Conservation (phyloP, 2,329 filamentous ascomycete species). For the Ceratocystis harringtonii region DNA sequence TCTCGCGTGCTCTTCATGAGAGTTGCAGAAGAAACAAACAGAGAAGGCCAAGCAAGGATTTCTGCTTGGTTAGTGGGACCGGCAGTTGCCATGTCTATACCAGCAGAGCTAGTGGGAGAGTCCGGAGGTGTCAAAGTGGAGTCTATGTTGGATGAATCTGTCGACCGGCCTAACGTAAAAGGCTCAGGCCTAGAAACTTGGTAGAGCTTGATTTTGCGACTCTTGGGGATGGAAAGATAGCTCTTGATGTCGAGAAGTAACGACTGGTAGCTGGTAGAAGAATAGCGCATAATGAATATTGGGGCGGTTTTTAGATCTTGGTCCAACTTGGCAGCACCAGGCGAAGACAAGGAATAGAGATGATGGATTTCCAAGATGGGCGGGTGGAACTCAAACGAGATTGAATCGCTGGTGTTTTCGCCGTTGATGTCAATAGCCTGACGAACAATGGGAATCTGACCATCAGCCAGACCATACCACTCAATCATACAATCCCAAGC, state of each 20-base stretch:
- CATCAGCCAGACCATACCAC: slow-evolving; percentile 66
- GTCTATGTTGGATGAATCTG: slow-evolving; percentile 3
- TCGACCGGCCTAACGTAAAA: slow-evolving; percentile 20
- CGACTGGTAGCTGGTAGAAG: slow-evolving; percentile 51
- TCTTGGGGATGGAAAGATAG: slow-evolving; percentile 48
- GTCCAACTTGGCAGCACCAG: slow-evolving; percentile 40
- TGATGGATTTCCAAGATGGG: slow-evolving; percentile 76
- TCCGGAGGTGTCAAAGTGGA: slow-evolving; percentile 29
- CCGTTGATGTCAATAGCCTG: slow-evolving; percentile 61
- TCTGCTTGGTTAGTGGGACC: slow-evolving; percentile 23
- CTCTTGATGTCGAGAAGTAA: slow-evolving; percentile 64
- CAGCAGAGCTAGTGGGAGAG: slow-evolving; percentile 26
- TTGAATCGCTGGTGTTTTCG: slow-evolving; percentile 29
- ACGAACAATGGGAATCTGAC: slow-evolving; percentile 57
- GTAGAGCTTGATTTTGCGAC: slow-evolving; percentile 66
- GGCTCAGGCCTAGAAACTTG: slow-evolving; percentile 35
- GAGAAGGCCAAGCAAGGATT: slow-evolving; percentile 8
- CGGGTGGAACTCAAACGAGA: slow-evolving; percentile 72
- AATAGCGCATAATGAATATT: slow-evolving; percentile 55
- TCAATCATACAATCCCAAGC: slow-evolving; percentile 69
- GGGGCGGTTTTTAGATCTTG: slow-evolving; percentile 46
- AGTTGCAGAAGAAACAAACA: slow-evolving; percentile 9
- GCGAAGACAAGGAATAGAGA: slow-evolving; percentile 44
- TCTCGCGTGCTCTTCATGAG: slow-evolving; percentile 16
- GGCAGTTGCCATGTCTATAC: slow-evolving; percentile 22